A percentile compares a stretch with the other conserved stretches of the same genome.
Conservation (phyloP, 208 protist species). For the Leishmania aethiopica region DNA sequence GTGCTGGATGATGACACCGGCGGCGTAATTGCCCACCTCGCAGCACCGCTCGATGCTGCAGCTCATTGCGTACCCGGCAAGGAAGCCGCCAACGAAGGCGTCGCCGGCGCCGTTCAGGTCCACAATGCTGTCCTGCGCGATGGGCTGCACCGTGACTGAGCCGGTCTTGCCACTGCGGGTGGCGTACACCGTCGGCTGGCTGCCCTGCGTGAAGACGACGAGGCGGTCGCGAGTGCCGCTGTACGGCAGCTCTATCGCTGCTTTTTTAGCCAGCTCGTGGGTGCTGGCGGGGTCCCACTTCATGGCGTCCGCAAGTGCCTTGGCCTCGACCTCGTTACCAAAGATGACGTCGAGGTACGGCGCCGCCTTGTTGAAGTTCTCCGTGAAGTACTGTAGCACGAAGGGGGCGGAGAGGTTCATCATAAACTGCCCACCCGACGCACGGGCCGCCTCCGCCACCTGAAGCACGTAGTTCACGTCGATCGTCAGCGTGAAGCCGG, state of each 20-base stretch:
- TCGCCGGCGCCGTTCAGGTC: slow-evolving; percentile 99
- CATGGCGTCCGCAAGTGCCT: slow-evolving; percentile 69
- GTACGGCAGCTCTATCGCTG: slow-evolving; percentile 69
- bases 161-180: slow-evolving; percentile 41
- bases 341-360: slow-evolving; percentile 97
- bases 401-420: slow-evolving; percentile 98
- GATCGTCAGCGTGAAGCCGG: slow-evolving; percentile 97
- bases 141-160: slow-evolving; percentile 59
- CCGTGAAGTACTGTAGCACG: slow-evolving; percentile 95
- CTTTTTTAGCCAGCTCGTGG: slow-evolving; percentile 79
- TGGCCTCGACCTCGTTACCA: slow-evolving; percentile 96
- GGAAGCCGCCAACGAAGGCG: slow-evolving; percentile 98
- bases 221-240: slow-evolving; percentile 86
- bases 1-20: slow-evolving; percentile 93
- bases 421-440: slow-evolving; percentile 87
- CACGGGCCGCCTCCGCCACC: slow-evolving; percentile 90
- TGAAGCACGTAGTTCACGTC: slow-evolving; percentile 90
- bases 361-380: slow-evolving; percentile 80
- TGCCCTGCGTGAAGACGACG: slow-evolving; percentile 96
- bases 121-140: slow-evolving; percentile 92
- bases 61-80: slow-evolving; percentile 82
- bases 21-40: slow-evolving; percentile 89
- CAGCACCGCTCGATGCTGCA: slow-evolving; percentile 81
- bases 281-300: slow-evolving; percentile 81
- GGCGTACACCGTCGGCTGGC: slow-evolving; percentile 85